These are phyloP conservation scores for Curvularia spicifera DNA, from an alignment of 2,329 filamentous ascomycete genomes.

Conservation along the genomic window DNA sequence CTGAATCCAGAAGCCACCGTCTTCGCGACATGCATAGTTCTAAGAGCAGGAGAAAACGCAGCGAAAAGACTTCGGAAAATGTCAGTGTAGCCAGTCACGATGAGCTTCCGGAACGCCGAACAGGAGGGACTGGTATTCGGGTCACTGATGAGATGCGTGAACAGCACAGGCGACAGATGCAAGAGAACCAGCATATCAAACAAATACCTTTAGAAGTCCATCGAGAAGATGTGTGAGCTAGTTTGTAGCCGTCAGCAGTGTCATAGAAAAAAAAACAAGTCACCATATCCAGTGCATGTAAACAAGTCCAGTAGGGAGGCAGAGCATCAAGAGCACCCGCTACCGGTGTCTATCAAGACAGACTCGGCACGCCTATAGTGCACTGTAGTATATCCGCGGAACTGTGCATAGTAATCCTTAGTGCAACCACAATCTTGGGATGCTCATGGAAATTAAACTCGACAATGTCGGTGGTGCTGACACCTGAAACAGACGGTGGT, in stretches of 20 bases:
- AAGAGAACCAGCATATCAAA: constrained; percentile 7
- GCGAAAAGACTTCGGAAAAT: constrained; percentile 8
- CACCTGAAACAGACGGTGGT: neutral
- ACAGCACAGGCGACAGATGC: constrained; percentile 10
- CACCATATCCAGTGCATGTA: neutral
- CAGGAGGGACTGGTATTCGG: constrained; percentile 8
- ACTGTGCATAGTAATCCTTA: neutral
- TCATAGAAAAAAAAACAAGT: neutral
- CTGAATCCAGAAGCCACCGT: constrained; percentile 3
- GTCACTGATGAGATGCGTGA: constrained; percentile 13
- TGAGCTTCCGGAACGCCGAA: constrained; percentile 18
- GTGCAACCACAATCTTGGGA: neutral
- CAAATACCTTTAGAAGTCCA: constrained; percentile 2
- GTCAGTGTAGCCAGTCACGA: constrained; percentile 18
- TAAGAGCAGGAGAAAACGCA: constrained; percentile 9
- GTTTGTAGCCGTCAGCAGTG: too few species aligned
- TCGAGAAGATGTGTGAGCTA: neutral
- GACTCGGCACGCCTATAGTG: neutral
- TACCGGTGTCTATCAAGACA: neutral
- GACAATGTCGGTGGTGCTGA: neutral
- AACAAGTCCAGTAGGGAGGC: neutral
- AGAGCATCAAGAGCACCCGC: neutral
- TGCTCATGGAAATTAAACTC: neutral
- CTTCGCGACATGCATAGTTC: constrained; percentile 20
- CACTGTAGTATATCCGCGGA: neutral